A percentile compares a stretch with the other conserved stretches of the same genome.
These are phyloP conservation scores for Bjerkandera adusta DNA, from an alignment of 1,284 basidiomycete species.

Conservation along the genomic window DNA sequence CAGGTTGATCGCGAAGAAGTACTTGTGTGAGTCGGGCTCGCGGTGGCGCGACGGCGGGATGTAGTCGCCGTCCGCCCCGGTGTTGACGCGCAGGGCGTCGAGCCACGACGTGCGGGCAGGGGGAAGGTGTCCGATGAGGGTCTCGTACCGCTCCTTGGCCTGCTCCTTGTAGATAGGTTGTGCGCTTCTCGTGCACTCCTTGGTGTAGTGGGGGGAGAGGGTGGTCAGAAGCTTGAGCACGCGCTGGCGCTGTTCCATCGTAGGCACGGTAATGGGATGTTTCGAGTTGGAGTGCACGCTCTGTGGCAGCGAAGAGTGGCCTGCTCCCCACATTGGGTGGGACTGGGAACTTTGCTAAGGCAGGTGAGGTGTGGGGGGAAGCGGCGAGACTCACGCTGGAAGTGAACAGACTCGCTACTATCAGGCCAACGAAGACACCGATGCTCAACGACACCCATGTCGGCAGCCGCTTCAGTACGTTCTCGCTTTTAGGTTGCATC, in stretches of 20 bases:
- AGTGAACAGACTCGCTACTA: slow-evolving; percentile 56
- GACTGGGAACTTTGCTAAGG: slow-evolving; percentile 20
- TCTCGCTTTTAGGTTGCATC: slow-evolving; percentile 32
- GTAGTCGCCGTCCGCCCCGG: slow-evolving; percentile 43
- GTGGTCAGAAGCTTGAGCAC: slow-evolving; percentile 85
- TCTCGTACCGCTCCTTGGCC: slow-evolving; percentile 78
- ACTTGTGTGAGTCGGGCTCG: slow-evolving; percentile 77
- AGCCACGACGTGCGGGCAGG: slow-evolving; percentile 65
- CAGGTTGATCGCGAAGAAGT: slow-evolving; percentile 97
- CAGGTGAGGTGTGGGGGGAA: background rate
- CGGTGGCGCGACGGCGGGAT: slow-evolving; percentile 40
- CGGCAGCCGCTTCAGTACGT: slow-evolving; percentile 30
- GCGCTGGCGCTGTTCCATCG: slow-evolving; percentile 76
- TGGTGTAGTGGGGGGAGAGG: slow-evolving; percentile 86
- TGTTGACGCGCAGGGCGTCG: slow-evolving; percentile 45
- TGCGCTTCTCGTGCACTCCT: slow-evolving; percentile 81
- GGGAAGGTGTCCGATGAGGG: slow-evolving; percentile 76
- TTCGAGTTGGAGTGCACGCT: slow-evolving; percentile 36
- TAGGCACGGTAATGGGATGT: slow-evolving; percentile 66
- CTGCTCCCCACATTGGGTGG: slow-evolving; percentile 52
- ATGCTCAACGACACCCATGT: slow-evolving; percentile 52
- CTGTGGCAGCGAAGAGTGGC: slow-evolving; percentile 43
- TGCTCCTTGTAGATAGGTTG: slow-evolving; percentile 85
- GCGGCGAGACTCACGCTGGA: slow-evolving; percentile 25
- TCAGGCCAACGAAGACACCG: slow-evolving; percentile 65